Base-by-base conservation (phyloP, 495 filamentous ascomycete species). In the Penicillium herquei region DNA sequence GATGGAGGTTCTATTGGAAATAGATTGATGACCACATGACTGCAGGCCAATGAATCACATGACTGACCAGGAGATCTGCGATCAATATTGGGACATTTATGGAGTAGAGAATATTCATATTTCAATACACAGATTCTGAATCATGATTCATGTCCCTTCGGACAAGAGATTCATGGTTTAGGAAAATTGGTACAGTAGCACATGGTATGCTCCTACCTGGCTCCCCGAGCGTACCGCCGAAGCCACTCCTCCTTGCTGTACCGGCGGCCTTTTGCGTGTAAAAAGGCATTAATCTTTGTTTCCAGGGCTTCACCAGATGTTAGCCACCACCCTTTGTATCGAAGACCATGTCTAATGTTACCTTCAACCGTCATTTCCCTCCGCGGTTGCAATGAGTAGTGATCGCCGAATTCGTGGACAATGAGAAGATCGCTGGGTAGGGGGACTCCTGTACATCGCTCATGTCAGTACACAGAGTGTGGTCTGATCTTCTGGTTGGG, bases 351-450 rank as follows among this genome's bases (percentile, higher is more conserved):
- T 11, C 3, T 10, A 30, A 17, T 40, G 31, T 1, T 31, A 51
- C 35, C 16, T 51, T 41, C 18, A 7, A 51, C 35, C n/a, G 35
- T 51, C 35, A 51, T 51, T 17, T 51, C 35, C 11, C 31, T 7
- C 26, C 49, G 34, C 6, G 49, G 34, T 32, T 51, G 49, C 34
- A 41, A 31, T 32, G 49, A 51, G 49, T 41, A 51, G 16, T 51
- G 35, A 31, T 51, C 35, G 13, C 16, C 34, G 8, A 40, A 51
- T 51, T 51, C 49, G 21, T 51, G 35, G 21, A 51, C 35, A 1
- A 51, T 8, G 26, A 51, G 39, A 13, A 41, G 35, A 41, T 51
- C 35, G 21, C n/a, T 35, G 7, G 35, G 35, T 17, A 51, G 40
- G 3, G 26, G 4, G 3, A 6, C 31, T 6, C 18, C 49, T 51